Evolutionary conservation across 164 flowering plant species (phyloP), one percentile per base, ranked within the genome.

Genomic region (Vitis riparia): DNA sequence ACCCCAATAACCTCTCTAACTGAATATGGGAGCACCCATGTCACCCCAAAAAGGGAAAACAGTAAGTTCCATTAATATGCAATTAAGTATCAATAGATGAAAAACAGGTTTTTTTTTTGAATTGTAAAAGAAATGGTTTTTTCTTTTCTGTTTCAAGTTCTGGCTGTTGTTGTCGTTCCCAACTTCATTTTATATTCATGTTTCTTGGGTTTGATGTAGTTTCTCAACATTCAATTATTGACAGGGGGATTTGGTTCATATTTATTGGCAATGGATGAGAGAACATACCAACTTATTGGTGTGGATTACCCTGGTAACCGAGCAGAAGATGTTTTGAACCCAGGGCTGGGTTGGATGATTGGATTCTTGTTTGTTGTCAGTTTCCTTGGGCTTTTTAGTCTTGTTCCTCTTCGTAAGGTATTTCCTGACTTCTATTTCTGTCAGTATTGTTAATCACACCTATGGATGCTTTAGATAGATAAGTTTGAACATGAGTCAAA

Each of bases 331-430:
- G 78, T 91, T 50, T 90, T 77, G 71, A 91, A 93, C 70, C 99
- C 97, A 12, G 86, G 90, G 1, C 70, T 95, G 85, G 82, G 86
- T 58, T 95, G 98, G 98, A 93, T 93, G 97, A 93, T 84, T 60
- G 94, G 98, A 1, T 95, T 93, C 73, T 57, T 93, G 65, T 90
- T 91, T 75, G 90, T 93, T 64, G 99, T 95, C 76, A 91, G 98
- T 71, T 95, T 95, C 78, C 90, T 95, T 55, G 99, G 99, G 9
- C 85, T 93, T 57, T 93, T 95, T 71, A 89, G 99, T 74, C 94
- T 95, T 63, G 96, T 88, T 69, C 97, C 98, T 7, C 92, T 95
- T 67, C 93, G 99, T 11, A 95, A 95, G 99, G 99, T 95, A 85
- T 32, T 60, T 70, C 44, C 7, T 8, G 29, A n/a, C 16, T 57